A percentile compares a stretch with the other conserved stretches of the same genome.
Evolutionary conservation across 2,329 filamentous ascomycete species (phyloP).

Genomic region (Thelonectria discophora): DNA sequence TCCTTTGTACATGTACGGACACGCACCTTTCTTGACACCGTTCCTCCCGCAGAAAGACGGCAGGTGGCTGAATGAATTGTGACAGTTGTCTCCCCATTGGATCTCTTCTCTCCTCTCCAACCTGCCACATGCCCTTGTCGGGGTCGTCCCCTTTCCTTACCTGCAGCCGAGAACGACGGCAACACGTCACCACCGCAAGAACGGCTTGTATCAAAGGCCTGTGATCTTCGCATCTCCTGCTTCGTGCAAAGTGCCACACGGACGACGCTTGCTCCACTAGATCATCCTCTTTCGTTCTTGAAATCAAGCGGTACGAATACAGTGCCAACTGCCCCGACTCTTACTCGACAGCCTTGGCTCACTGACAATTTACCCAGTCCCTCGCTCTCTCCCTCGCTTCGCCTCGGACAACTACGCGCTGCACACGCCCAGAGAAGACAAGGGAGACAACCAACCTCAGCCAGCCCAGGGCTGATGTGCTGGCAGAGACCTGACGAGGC

Average conservation of each 20-base stretch:
- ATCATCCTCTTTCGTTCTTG: conserved; percentile 11
- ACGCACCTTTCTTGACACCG: no score
- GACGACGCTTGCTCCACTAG: conserved; percentile 14
- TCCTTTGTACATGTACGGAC: not conserved
- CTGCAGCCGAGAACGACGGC: conserved; percentile 12
- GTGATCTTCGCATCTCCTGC: conserved; percentile 8
- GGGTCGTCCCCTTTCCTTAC: conserved; percentile 8
- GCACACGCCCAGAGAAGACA: conserved; percentile 22
- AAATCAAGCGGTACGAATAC: not conserved
- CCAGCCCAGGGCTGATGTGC: not conserved
- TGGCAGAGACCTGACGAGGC: not conserved
- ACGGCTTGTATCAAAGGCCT: conserved; percentile 11
- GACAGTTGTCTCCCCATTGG: not conserved
- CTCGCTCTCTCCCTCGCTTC: not conserved
- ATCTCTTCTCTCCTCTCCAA: conserved; percentile 2
- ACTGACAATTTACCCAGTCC: not conserved
- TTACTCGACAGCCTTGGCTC: not conserved
- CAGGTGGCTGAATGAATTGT: not conserved
- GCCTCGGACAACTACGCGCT: conserved; percentile 4
- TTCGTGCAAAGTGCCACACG: conserved; percentile 17
- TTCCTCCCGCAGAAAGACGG: not conserved
- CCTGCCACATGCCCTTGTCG: not conserved
- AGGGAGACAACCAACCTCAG: not conserved
- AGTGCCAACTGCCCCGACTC: not conserved
- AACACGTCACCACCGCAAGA: conserved; percentile 20